phyloP scores from a whole-genome alignment of 1,284 basidiomycete genomes.

The Ustilago xerochloae region DNA sequence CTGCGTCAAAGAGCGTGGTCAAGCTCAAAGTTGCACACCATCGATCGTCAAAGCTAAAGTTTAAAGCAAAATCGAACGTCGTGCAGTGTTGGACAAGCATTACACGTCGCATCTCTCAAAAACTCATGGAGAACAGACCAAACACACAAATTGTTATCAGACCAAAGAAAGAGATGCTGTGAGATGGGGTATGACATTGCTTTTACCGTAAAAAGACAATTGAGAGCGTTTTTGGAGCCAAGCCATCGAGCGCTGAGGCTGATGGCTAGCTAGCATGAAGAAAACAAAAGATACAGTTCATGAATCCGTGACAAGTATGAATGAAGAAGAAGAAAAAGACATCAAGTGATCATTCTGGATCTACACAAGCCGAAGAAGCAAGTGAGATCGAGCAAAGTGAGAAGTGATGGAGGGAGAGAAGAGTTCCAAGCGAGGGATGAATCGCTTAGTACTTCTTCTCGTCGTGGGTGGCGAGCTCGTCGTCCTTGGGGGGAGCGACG shows the following conservation, averaged over 20 bases:
- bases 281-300: constrained; percentile 23
- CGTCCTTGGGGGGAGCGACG: constrained; percentile 44
- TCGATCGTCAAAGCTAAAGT: too few species aligned
- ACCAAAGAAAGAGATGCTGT: not conserved
- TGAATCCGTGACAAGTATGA: constrained; percentile 23
- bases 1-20: too few species aligned
- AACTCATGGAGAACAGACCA: not conserved
- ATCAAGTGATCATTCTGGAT: not conserved
- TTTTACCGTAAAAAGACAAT: constrained; percentile 12
- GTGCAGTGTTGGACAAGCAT: too few species aligned
- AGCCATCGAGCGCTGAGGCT: not conserved
- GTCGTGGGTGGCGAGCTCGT: constrained; percentile 54
- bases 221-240: constrained; percentile 10
- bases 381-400: not conserved
- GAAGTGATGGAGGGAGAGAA: not conserved
- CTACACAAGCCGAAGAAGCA: not conserved
- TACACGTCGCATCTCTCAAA: not conserved
- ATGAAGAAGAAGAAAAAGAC: not conserved
- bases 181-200: constrained; percentile 36
- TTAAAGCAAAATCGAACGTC: too few species aligned
- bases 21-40: too few species aligned
- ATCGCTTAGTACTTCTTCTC: constrained; percentile 52
- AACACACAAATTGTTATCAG: not conserved
- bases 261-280: not conserved
- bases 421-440: not conserved